Evolutionary conservation across 1,284 basidiomycete genomes (phyloP).

Genomic region (Microbotryum intermedium): DNA sequence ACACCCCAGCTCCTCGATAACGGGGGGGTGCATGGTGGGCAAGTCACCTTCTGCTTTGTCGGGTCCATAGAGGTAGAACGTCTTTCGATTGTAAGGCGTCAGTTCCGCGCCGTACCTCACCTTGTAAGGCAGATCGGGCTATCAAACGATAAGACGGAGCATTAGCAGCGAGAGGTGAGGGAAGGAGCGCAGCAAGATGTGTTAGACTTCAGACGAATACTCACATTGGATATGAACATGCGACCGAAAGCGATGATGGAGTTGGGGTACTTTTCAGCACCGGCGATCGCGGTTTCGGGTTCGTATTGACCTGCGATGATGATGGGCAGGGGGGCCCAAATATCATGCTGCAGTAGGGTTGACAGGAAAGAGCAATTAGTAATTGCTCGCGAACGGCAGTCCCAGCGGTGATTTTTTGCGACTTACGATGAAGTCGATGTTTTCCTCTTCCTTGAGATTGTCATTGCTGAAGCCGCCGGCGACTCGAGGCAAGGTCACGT

Average conservation of each 20-base stretch:
- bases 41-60: constrained; percentile 1
- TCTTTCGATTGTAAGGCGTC: constrained; percentile 18
- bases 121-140: constrained; percentile 2
- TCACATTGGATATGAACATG: constrained; percentile 43
- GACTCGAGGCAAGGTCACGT: constrained; percentile 2
- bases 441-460: background rate
- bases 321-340: constrained; percentile 16
- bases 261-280: constrained; percentile 21
- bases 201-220: background rate
- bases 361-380: constrained; percentile 32
- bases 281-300: constrained; percentile 27
- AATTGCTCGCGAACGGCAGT: too few relatives aligned
- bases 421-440: constrained; percentile 8
- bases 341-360: constrained; percentile 32
- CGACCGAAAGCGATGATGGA: constrained; percentile 47
- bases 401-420: constrained; percentile 38
- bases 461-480: background rate
- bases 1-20: too few relatives aligned
- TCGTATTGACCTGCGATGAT: constrained; percentile 30
- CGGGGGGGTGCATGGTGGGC: too few relatives aligned
- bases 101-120: background rate
- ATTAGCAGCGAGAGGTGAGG: background rate
- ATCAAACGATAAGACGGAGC: too few relatives aligned
- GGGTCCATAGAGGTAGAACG: constrained; percentile 24
- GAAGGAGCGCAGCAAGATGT: background rate